Conservation (phyloP, 805 yeast species). For the Vanderwaltozyma polyspora region DNA sequence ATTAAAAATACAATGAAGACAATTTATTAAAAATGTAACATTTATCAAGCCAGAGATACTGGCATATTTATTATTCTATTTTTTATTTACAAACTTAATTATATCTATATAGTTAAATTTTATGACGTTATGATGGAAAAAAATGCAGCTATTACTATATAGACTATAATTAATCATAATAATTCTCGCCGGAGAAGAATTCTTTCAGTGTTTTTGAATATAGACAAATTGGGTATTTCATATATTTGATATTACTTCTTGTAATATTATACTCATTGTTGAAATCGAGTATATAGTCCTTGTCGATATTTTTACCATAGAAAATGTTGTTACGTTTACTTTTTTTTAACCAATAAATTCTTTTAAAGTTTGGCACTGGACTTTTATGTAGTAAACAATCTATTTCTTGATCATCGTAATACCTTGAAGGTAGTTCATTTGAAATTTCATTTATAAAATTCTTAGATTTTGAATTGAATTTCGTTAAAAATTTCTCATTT, state of each 20-base stretch:
- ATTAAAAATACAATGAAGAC: too few species aligned
- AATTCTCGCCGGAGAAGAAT: constrained; percentile 13
- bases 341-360: constrained; percentile 26
- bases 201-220: constrained; percentile 13
- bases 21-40: too few species aligned
- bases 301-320: constrained; percentile 17
- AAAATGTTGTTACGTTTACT: constrained; percentile 15
- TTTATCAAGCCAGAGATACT: too few species aligned
- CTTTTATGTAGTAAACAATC: constrained; percentile 21
- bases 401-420: constrained; percentile 13
- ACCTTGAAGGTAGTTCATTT: constrained; percentile 14
- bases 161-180: too few species aligned
- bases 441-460: constrained; percentile 10
- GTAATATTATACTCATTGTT: constrained; percentile 11
- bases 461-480: constrained; percentile 7
- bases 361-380: constrained; percentile 23
- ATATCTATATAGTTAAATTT: too few species aligned
- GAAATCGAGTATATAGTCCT: constrained; percentile 14
- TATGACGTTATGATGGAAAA: too few species aligned
- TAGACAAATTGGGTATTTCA: constrained; percentile 20
- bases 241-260: constrained; percentile 19
- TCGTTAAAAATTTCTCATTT: constrained; percentile 11
- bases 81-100: too few species aligned
- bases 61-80: too few species aligned
- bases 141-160: too few species aligned